phyloP scores from a whole-genome alignment of 2,329 filamentous ascomycete genomes.

The Drechslerella coelobrocha region DNA sequence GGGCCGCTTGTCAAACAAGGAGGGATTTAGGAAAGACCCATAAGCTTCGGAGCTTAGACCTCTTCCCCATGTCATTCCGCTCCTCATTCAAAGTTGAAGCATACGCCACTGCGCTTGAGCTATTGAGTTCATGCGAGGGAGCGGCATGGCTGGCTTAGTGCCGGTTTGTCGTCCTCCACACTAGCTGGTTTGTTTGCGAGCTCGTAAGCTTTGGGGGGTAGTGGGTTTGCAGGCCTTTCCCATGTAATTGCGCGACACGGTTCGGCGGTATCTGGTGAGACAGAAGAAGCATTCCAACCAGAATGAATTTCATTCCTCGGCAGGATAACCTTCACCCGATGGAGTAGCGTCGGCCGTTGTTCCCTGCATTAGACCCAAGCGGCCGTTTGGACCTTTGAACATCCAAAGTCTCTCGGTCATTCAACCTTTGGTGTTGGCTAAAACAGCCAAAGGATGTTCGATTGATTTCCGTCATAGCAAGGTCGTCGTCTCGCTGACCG shows the following conservation, averaged over 20 bases:
- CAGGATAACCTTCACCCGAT: conserved; percentile 21
- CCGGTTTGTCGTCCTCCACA: no score
- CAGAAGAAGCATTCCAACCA: conserved; percentile 33
- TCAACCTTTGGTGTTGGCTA: background rate
- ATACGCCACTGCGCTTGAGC: conserved; percentile 45
- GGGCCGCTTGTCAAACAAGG: conserved; percentile 39
- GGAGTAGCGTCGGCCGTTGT: conserved; percentile 23
- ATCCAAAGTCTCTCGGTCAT: background rate
- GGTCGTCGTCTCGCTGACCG: conserved; percentile 5
- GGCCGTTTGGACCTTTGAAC: conserved; percentile 23
- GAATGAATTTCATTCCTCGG: conserved; percentile 41
- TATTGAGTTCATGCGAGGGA: conserved; percentile 37
- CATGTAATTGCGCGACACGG: conserved; percentile 50
- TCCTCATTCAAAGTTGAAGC: conserved; percentile 25
- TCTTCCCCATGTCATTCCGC: conserved; percentile 21
- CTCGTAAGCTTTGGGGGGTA: conserved; percentile 24
- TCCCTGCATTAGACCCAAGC: conserved; percentile 27
- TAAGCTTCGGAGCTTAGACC: conserved; percentile 27
- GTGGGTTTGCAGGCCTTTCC: conserved; percentile 20
- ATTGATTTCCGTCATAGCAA: conserved; percentile 9
- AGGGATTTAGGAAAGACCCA: conserved; percentile 10
- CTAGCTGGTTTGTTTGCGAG: conserved; percentile 34
- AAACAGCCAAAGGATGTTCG: conserved; percentile 9
- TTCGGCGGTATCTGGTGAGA: conserved; percentile 26
- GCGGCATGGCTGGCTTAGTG: conserved; percentile 42